These are phyloP conservation scores for Podospora appendiculata DNA, from an alignment of 495 filamentous ascomycete genomes.

Conservation along the genomic window DNA sequence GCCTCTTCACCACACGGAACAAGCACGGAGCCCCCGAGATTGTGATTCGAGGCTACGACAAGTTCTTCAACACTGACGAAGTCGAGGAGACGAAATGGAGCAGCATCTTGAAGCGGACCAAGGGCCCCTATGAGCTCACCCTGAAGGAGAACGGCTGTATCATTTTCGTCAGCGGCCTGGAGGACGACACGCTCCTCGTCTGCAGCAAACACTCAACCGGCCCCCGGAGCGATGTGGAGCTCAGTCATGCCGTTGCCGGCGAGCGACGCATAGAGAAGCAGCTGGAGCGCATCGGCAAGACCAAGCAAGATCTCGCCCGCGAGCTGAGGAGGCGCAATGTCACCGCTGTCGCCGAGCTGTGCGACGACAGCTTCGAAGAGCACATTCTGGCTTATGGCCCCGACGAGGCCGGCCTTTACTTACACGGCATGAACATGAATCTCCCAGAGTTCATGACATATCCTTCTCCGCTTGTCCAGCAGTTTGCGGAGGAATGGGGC, in stretches of 20 bases:
- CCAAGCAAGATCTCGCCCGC: constrained; percentile 63
- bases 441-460: constrained; percentile 83
- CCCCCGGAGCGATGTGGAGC: constrained; percentile 50
- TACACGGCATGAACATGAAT: constrained; percentile 95
- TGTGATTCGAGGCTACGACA: constrained; percentile 84
- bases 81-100: constrained; percentile 70
- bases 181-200: constrained; percentile 79
- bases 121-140: constrained; percentile 88
- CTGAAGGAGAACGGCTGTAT: constrained; percentile 99
- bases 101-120: constrained; percentile 67
- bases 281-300: constrained; percentile 64
- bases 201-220: constrained; percentile 99
- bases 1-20: constrained; percentile 74
- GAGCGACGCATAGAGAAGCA: constrained; percentile 82
- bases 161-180: constrained; percentile 89
- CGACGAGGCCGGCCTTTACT: constrained; percentile 82
- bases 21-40: constrained; percentile 64
- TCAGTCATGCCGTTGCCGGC: constrained; percentile 80
- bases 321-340: constrained; percentile 73
- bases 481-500: constrained; percentile 89
- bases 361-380: constrained; percentile 93
- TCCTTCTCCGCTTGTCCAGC: constrained; percentile 65
- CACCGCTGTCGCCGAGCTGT: constrained; percentile 93
- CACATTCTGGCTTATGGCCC: constrained; percentile 86
- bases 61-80: constrained; percentile 94